These are phyloP conservation scores for Penicillium nucicola DNA, from an alignment of 495 filamentous ascomycete genomes.

Conservation along the genomic window DNA sequence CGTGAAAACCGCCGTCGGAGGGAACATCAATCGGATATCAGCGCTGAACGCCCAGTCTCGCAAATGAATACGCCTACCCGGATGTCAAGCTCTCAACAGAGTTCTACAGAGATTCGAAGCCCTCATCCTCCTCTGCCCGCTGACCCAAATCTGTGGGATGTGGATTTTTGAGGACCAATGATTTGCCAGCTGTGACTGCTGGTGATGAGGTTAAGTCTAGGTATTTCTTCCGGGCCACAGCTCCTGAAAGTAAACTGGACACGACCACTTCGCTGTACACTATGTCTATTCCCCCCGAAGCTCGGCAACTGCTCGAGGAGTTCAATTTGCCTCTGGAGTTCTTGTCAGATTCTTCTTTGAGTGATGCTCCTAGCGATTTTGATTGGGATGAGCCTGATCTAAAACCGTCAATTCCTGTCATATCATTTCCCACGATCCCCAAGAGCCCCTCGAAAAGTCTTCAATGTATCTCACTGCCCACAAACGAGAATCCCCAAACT, in stretches of 20 bases:
- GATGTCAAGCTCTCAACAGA: not conserved
- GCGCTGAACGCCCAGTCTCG: not conserved
- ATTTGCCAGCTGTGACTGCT: conserved; percentile 34
- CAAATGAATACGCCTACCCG: not conserved
- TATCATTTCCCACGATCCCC: not conserved
- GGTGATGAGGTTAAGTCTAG: conserved; percentile 44
- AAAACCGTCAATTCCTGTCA: not conserved
- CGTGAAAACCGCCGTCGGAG: not conserved
- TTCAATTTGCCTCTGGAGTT: conserved; percentile 16
- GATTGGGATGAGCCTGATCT: conserved; percentile 6
- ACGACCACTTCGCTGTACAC: not conserved
- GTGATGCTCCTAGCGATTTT: conserved; percentile 30
- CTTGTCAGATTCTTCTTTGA: conserved; percentile 32
- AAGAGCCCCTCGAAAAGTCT: not conserved
- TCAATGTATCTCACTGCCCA: not conserved
- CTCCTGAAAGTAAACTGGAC: not conserved
- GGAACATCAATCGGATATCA: not conserved
- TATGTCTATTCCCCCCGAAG: conserved; percentile 12
- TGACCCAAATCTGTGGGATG: conserved; percentile 19
- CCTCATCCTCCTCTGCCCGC: conserved; percentile 5
- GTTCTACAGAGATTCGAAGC: not conserved
- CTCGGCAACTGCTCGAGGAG: conserved; percentile 10
- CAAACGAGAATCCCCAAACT: not conserved
- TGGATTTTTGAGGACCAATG: conserved; percentile 43
- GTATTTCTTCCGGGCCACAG: conserved; percentile 24